These are phyloP conservation scores for Tolypocladium ophioglossoides DNA, from an alignment of 2,329 filamentous ascomycete species.

Conservation along the genomic window DNA sequence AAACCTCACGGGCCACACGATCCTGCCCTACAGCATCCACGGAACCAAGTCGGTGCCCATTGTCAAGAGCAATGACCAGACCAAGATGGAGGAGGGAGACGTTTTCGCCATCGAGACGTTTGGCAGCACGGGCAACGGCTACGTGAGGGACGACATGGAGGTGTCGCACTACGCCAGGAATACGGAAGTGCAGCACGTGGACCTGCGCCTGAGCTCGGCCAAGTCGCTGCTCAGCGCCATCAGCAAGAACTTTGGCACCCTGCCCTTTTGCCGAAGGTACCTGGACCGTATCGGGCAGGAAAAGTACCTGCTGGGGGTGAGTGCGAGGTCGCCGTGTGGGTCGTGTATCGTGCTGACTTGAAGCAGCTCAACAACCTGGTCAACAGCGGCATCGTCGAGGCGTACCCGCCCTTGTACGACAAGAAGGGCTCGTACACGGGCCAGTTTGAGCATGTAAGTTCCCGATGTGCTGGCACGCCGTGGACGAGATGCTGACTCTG, in stretches of 20 bases:
- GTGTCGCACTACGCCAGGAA: slow-evolving; percentile 79
- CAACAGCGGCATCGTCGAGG: slow-evolving; percentile 71
- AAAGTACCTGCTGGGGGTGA: slow-evolving; percentile 81
- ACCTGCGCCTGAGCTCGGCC: slow-evolving; percentile 68
- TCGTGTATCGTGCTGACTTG: neutral
- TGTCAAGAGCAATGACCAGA: slow-evolving; percentile 76
- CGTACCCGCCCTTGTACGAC: slow-evolving; percentile 82
- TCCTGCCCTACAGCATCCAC: slow-evolving; percentile 81
- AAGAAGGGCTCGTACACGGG: slow-evolving; percentile 92
- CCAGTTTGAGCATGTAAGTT: slow-evolving; percentile 84
- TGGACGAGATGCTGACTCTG: neutral
- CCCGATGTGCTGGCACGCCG: neutral
- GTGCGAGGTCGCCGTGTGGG: slow-evolving; percentile 16
- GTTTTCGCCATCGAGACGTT: slow-evolving; percentile 95
- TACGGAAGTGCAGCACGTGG: slow-evolving; percentile 61
- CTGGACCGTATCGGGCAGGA: slow-evolving; percentile 88
- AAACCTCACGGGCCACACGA: slow-evolving; percentile 84
- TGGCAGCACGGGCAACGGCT: slow-evolving; percentile 83
- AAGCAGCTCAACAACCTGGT: slow-evolving; percentile 75
- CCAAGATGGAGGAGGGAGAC: slow-evolving; percentile 97
- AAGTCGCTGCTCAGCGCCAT: slow-evolving; percentile 81
- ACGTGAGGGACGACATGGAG: slow-evolving; percentile 81
- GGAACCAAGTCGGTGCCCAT: slow-evolving; percentile 90
- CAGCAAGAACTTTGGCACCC: slow-evolving; percentile 90
- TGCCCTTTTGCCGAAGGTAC: slow-evolving; percentile 86